phyloP scores from a whole-genome alignment of 768 basidiomycete genomes.

The Tricholoma bakamatsutake region DNA sequence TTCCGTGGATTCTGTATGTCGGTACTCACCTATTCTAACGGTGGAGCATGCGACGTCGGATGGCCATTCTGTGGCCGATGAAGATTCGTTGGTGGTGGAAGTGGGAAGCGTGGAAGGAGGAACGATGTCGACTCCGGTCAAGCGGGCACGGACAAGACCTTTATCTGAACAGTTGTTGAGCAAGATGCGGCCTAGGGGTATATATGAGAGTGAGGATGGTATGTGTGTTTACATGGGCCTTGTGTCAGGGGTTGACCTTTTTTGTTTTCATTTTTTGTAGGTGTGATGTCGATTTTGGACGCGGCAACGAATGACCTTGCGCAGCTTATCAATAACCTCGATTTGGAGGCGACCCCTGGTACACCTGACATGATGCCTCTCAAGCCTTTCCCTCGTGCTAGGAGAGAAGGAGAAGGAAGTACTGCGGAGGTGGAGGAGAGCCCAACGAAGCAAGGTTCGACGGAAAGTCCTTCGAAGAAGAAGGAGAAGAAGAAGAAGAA shows the following conservation, averaged over 20 bases:
- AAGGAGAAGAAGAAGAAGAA: conserved; percentile 1
- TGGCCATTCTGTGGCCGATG: conserved; percentile 33
- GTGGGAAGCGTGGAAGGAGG: conserved; percentile 11
- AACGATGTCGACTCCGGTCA: conserved; percentile 33
- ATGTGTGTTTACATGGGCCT: conserved; percentile 7
- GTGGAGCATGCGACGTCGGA: conserved; percentile 51
- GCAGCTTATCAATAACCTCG: conserved; percentile 72
- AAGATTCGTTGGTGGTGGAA: conserved; percentile 16
- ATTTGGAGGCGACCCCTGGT: conserved; percentile 71
- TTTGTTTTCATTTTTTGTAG: conserved; percentile 23
- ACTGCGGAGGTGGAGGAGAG: conserved; percentile 17
- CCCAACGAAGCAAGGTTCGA: conserved; percentile 18
- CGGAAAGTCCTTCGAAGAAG: conserved; percentile 9
- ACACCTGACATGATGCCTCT: conserved; percentile 45
- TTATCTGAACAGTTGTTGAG: conserved; percentile 59
- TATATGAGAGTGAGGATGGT: conserved; percentile 55
- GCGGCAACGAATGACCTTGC: conserved; percentile 79
- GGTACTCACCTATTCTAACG: conserved; percentile 26
- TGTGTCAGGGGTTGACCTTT: conserved; percentile 2
- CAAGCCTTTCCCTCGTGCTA: conserved; percentile 15
- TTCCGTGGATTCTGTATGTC: neutral
- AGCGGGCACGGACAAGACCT: conserved; percentile 47
- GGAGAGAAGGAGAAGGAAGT: neutral
- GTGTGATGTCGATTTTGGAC: conserved; percentile 63
- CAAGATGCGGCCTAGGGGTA: conserved; percentile 39